Evolutionary conservation across 148 eudicot species (phyloP).

Genomic region (Dysphania ambrosioides): DNA sequence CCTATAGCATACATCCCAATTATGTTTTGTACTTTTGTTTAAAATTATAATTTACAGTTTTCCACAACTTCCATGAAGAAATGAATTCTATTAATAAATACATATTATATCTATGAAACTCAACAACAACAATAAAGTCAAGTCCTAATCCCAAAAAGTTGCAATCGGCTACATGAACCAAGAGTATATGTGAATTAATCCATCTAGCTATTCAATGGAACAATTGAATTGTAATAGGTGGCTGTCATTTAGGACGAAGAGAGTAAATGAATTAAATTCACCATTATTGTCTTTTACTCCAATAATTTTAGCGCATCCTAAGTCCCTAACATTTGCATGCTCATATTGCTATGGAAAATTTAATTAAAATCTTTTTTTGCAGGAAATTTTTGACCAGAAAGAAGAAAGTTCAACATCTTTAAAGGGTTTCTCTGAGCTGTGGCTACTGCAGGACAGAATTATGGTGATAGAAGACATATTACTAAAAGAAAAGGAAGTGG

Average conservation of each 20-base stretch:
- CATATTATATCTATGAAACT: too few relatives aligned
- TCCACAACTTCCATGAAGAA: not conserved
- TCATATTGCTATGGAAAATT: not conserved
- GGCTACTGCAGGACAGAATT: slow-evolving; percentile 53
- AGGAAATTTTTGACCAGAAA: slow-evolving; percentile 12
- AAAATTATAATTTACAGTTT: too few relatives aligned
- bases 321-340: not conserved
- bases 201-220: not conserved
- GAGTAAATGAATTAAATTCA: not conserved
- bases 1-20: not conserved
- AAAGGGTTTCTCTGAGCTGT: slow-evolving; percentile 46
- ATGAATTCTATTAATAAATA: too few relatives aligned
- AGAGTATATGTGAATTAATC: too few relatives aligned
- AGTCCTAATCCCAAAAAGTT: too few relatives aligned
- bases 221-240: not conserved
- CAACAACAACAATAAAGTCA: too few relatives aligned
- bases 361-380: not conserved
- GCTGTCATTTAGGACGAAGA: not conserved
- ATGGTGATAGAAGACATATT: slow-evolving; percentile 55
- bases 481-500: slow-evolving; percentile 39
- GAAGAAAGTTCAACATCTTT: slow-evolving; percentile 28
- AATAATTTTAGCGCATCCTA: not conserved
- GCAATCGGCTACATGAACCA: too few relatives aligned
- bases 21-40: too few relatives aligned
- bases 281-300: not conserved